phyloP scores from a whole-genome alignment of 768 basidiomycete genomes.

The Heimioporus sp. region DNA sequence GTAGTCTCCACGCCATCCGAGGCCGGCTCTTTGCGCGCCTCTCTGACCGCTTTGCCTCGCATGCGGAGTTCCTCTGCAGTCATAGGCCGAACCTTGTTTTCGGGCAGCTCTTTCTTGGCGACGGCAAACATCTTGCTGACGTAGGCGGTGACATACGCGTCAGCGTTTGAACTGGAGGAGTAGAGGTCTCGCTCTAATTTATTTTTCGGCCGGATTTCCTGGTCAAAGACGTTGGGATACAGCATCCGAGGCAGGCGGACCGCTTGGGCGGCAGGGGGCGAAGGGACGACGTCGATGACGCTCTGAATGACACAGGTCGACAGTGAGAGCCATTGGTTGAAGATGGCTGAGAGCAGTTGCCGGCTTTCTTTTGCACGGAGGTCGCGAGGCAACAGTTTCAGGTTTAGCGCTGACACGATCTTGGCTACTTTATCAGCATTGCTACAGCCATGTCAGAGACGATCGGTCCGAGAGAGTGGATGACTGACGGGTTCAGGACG shows the following conservation, averaged over 20 bases:
- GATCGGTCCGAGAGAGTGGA: not conserved
- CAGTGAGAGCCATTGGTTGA: constrained; percentile 94
- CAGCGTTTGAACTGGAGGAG: constrained; percentile 55
- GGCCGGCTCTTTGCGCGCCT: constrained; percentile 34
- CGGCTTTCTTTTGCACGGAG: constrained; percentile 89
- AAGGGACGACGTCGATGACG: constrained; percentile 90
- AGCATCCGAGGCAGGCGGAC: constrained; percentile 89
- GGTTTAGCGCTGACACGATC: constrained; percentile 76
- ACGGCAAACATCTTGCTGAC: constrained; percentile 99
- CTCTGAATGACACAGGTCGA: constrained; percentile 92
- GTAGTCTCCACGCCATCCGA: constrained; percentile 20
- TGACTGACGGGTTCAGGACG: constrained; percentile 80
- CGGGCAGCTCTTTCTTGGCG: constrained; percentile 74
- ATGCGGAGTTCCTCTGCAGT: constrained; percentile 84
- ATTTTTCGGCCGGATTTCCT: constrained; percentile 60
- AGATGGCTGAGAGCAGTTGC: constrained; percentile 79
- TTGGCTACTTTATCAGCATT: constrained; percentile 87
- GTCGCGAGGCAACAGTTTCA: constrained; percentile 86
- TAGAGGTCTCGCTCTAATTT: constrained; percentile 85
- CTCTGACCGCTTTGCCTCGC: constrained; percentile 56
- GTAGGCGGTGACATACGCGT: constrained; percentile 74
- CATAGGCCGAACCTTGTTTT: constrained; percentile 72
- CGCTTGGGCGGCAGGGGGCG: constrained; percentile 79
- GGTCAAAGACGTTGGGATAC: constrained; percentile 71
- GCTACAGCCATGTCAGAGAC: constrained; percentile 41